Evolutionary conservation across 176 grass and related monocot species (phyloP).

Genomic region (Musa schizocarpa): DNA sequence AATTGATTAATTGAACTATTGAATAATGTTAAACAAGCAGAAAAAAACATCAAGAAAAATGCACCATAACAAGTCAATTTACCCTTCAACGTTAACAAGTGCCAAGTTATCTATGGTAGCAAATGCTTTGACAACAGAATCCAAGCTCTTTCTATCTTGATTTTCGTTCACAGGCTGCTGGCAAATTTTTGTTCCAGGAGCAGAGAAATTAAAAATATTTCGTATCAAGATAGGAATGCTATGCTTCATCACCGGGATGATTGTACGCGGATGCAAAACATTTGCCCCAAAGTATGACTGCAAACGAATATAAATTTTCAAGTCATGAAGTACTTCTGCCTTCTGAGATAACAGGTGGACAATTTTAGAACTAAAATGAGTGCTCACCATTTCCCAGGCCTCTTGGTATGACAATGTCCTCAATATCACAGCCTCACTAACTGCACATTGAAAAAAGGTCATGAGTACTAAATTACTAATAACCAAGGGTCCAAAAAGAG

Average conservation of each 20-base stretch:
- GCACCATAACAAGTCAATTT: slow-evolving; percentile 4
- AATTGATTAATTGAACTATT: not conserved
- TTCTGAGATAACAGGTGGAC: not conserved
- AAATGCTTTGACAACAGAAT: slow-evolving; percentile 83
- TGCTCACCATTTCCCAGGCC: slow-evolving; percentile 98
- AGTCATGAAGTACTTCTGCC: slow-evolving; percentile 17
- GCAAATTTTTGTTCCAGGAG: slow-evolving; percentile 80
- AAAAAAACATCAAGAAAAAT: slow-evolving; percentile 11
- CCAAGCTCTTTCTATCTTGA: slow-evolving; percentile 46
- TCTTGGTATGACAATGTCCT: slow-evolving; percentile 93
- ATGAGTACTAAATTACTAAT: not conserved
- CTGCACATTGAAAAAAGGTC: slow-evolving; percentile 38
- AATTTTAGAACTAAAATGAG: no score
- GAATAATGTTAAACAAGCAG: no score
- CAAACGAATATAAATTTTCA: slow-evolving; percentile 22
- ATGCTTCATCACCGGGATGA: slow-evolving; percentile 96
- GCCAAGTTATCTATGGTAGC: slow-evolving; percentile 95
- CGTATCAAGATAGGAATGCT: slow-evolving; percentile 89
- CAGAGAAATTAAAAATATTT: slow-evolving; percentile 87
- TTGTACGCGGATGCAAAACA: slow-evolving; percentile 92
- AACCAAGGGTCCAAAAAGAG: no score
- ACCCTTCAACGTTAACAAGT: slow-evolving; percentile 99
- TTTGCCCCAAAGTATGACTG: slow-evolving; percentile 98
- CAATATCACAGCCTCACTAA: slow-evolving; percentile 94
- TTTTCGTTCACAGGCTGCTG: slow-evolving; percentile 55